Base-by-base conservation (phyloP, 2,329 filamentous ascomycete species). In the Colletotrichum destructivum region DNA sequence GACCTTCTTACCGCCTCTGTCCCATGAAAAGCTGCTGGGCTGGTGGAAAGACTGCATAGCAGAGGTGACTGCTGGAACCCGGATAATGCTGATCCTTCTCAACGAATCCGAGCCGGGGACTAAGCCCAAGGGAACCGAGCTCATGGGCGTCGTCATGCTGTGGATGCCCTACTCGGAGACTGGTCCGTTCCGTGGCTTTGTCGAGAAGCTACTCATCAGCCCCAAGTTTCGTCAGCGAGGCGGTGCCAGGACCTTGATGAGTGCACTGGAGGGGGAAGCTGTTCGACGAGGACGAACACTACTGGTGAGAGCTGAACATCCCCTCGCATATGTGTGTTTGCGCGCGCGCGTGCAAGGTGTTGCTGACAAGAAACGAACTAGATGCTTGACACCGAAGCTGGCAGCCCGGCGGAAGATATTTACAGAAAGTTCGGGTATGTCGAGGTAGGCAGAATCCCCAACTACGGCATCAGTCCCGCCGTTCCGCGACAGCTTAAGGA, bases 171-270 rank as follows among this genome's bases (percentile, higher is more conserved):
- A 80, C 21, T 83, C 82, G 4, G 87, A 92, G 78, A 91, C 90
- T 4, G 88, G 85, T 0, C 83, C 85, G 0, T 89, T 89, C 74
- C 82, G 89, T 40, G 88, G 83, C 3, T 75, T 79, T 12, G 86
- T 92, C 2, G 86, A 92, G 79, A 89, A 89, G 77, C 81, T 92
- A 46, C 81, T 92, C 49, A 83, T 92, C 12, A 85, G 84, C 71
- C 87, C 86, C 15, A 81, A 81, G 56, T 86, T 85, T 75, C 83
- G 90, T 9, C 77, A 83, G 2, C 82, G 81, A 57, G 89, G 90
- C 4, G 85, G 88, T 57, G 89, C 88, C 3, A 85, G 80, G 73
- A 78, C 79, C 23, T 76, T 92, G 74, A 85, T 92, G 80, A 76
- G 69, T 26, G 83, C 83, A n/a, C 74, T 91, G n/a, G 89, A 92